Evolutionary conservation across 805 yeast genomes (phyloP).

Genomic region (Cyberlindnera saturnus): DNA sequence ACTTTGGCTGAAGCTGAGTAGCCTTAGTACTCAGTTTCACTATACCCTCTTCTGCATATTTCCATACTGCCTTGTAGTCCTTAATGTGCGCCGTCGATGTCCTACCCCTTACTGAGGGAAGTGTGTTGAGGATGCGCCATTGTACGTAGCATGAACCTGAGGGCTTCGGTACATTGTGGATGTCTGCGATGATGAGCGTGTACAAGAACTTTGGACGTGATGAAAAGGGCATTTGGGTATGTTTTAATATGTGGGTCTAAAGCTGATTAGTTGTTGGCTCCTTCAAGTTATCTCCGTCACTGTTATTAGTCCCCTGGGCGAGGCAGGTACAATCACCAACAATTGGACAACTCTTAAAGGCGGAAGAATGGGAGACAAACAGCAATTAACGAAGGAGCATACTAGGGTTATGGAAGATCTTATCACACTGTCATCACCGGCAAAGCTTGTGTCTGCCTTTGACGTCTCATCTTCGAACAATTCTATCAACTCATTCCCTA

Average conservation of each 20-base stretch:
- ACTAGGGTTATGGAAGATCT: background rate
- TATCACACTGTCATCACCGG: background rate
- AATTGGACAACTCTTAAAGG: no score
- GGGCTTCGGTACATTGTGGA: conserved; percentile 80
- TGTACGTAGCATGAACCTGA: conserved; percentile 63
- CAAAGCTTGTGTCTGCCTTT: background rate
- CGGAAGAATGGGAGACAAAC: no score
- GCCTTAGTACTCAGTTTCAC: conserved; percentile 36
- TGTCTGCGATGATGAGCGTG: conserved; percentile 51
- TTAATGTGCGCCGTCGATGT: conserved; percentile 40
- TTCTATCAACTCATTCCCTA: conserved; percentile 13
- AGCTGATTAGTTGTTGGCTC: background rate
- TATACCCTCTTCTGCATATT: conserved; percentile 29
- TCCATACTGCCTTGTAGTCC: conserved; percentile 49
- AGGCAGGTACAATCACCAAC: no score
- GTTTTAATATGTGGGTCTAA: background rate
- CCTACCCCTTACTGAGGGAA: conserved; percentile 34
- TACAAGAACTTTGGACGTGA: background rate
- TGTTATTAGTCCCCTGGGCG: no score
- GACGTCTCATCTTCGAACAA: background rate
- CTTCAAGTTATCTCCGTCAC: no score
- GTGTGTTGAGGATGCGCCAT: conserved; percentile 52
- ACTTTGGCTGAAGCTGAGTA: conserved; percentile 29
- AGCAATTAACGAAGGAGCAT: no score
- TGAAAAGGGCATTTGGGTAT: background rate